A percentile compares a stretch with the other conserved stretches of the same genome.
phyloP scores from a whole-genome alignment of 352 stramenopile genomes.

The Globisporangium camurandrum region DNA sequence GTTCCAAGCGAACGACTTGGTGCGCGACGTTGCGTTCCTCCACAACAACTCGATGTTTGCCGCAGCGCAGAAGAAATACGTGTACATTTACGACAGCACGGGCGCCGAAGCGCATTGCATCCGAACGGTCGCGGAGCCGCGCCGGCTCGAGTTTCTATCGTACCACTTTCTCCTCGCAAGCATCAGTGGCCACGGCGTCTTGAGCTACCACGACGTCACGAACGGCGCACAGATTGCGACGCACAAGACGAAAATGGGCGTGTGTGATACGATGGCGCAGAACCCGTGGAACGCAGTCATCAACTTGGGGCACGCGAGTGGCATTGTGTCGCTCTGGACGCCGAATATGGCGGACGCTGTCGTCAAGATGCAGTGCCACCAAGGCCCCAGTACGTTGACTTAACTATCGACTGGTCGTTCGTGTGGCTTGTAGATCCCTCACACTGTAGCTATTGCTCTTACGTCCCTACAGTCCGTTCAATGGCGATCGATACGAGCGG shows the following conservation, averaged over 20 bases:
- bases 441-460: neutral
- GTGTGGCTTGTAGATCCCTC: neutral
- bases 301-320: slow-evolving; percentile 95
- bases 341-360: slow-evolving; percentile 91
- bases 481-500: slow-evolving; percentile 92
- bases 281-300: slow-evolving; percentile 97
- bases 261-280: slow-evolving; percentile 89
- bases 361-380: slow-evolving; percentile 97
- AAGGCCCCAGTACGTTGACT: slow-evolving; percentile 85
- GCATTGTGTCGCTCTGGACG: slow-evolving; percentile 98
- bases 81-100: slow-evolving; percentile 95
- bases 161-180: slow-evolving; percentile 98
- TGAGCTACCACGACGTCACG: slow-evolving; percentile 96
- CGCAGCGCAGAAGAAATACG: slow-evolving; percentile 92
- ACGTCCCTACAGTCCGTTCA: slow-evolving; percentile 51
- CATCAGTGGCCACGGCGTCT: slow-evolving; percentile 83
- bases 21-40: slow-evolving; percentile 95
- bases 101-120: slow-evolving; percentile 97
- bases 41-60: slow-evolving; percentile 98
- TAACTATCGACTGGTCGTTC: neutral
- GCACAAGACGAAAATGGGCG: slow-evolving; percentile 90
- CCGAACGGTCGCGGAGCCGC: slow-evolving; percentile 87
- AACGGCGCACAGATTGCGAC: slow-evolving; percentile 90
- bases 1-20: slow-evolving; percentile 91
- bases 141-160: slow-evolving; percentile 94